Percentiles rank a stretch among this genome's conserved stretches.
phyloP scores from a whole-genome alignment of 139 green algal genomes.

The Yamagishiella unicocca region DNA sequence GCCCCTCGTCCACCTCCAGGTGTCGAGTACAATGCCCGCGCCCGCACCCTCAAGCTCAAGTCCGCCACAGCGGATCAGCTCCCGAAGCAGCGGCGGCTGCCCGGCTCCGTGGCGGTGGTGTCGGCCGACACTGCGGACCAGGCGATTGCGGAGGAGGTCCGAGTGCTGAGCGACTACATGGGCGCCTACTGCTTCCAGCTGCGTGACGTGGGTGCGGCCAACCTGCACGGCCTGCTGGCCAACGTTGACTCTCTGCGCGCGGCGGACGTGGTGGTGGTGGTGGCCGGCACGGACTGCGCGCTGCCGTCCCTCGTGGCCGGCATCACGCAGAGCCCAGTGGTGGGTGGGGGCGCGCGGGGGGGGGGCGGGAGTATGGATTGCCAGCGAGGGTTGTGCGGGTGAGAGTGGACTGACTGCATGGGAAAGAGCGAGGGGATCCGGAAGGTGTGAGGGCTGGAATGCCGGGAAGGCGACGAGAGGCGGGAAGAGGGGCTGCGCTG shows the following conservation, averaged over 20 bases:
- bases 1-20: too few species aligned
- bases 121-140: conserved; percentile 76
- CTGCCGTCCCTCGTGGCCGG: conserved; percentile 81
- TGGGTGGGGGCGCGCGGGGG: conserved; percentile 20
- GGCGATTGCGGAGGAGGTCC: conserved; percentile 80
- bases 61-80: conserved; percentile 30
- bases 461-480: too few species aligned
- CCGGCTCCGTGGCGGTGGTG: conserved; percentile 81
- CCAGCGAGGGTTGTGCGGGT: too few species aligned
- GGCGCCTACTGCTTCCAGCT: conserved; percentile 79
- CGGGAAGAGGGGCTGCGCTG: too few species aligned
- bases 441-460: too few species aligned
- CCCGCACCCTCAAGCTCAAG: conserved; percentile 49
- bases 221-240: conserved; percentile 71
- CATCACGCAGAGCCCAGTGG: conserved; percentile 84
- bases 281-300: conserved; percentile 82
- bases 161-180: conserved; percentile 72
- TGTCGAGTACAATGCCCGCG: conserved; percentile 72
- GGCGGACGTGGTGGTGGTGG: conserved; percentile 85
- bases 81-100: conserved; percentile 64
- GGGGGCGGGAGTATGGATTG: not conserved
- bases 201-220: conserved; percentile 71
- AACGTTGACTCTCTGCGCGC: conserved; percentile 51
- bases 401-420: too few species aligned
- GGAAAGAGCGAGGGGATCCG: too few species aligned